These are phyloP conservation scores for Picea glauca DNA, from an alignment of 75 land plant species.

Conservation along the genomic window DNA sequence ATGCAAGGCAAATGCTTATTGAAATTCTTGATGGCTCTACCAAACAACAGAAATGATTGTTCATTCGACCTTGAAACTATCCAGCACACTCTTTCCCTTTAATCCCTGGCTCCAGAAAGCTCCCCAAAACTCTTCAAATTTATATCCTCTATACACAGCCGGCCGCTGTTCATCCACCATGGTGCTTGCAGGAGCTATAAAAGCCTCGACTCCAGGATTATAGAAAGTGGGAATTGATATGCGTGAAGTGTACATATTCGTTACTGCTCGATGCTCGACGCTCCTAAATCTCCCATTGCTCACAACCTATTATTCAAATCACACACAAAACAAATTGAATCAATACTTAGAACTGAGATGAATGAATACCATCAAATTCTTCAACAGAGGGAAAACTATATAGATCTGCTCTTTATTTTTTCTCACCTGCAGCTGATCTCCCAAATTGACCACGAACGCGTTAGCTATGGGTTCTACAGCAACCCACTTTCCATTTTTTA, in stretches of 20 bases:
- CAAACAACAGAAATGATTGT: too few relatives aligned
- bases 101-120: too few relatives aligned
- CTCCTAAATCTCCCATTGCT: constrained; percentile 59
- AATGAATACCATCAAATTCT: too few relatives aligned
- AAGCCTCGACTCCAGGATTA: constrained; percentile 39
- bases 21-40: too few relatives aligned
- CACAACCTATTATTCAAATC: constrained; percentile 11
- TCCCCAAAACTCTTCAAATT: too few relatives aligned
- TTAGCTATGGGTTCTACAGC: constrained; percentile 22
- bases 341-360: too few relatives aligned
- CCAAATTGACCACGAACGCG: constrained; percentile 40
- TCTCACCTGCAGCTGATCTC: constrained; percentile 15
- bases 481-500: constrained; percentile 30
- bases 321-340: too few relatives aligned
- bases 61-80: too few relatives aligned
- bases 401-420: not conserved
- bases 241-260: constrained; percentile 22
- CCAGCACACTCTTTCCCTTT: too few relatives aligned
- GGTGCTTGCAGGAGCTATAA: constrained; percentile 34
- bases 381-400: too few relatives aligned
- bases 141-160: too few relatives aligned
- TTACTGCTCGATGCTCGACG: constrained; percentile 41
- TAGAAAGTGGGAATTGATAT: constrained; percentile 61
- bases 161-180: constrained; percentile 13
- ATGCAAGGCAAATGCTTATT: too few relatives aligned